These are phyloP conservation scores for Aspergillus udagawae DNA, from an alignment of 2,329 filamentous ascomycete species.

Conservation along the genomic window DNA sequence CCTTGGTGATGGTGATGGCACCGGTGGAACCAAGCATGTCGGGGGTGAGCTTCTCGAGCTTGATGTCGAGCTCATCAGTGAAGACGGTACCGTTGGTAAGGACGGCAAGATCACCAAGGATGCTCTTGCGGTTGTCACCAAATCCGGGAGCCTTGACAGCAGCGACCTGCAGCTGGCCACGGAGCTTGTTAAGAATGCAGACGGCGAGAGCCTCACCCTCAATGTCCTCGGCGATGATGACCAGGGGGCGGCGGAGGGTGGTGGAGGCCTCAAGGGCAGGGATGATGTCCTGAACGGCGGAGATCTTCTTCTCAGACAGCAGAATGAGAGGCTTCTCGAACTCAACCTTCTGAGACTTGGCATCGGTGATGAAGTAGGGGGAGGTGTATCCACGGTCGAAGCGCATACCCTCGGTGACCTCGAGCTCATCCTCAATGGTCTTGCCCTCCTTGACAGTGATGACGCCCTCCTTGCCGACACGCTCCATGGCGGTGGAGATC, in stretches of 20 bases:
- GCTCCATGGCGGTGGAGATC: conserved; percentile 98
- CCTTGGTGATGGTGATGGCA: conserved; percentile 99
- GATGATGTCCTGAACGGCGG: conserved; percentile 97
- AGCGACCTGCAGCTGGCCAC: conserved; percentile 96
- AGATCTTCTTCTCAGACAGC: conserved; percentile 99
- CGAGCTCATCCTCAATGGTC: conserved; percentile 95
- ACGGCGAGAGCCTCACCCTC: conserved; percentile 97
- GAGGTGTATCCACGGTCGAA: conserved; percentile 99
- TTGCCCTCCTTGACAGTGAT: conserved; percentile 99
- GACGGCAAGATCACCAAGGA: conserved; percentile 92
- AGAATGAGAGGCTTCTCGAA: conserved; percentile 99
- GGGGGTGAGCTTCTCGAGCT: conserved; percentile 95
- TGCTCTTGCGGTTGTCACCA: conserved; percentile 99
- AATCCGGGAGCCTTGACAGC: conserved; percentile 99
- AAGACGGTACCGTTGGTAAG: conserved; percentile 97
- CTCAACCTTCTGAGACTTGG: conserved; percentile 98
- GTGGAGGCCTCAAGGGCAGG: conserved; percentile 96
- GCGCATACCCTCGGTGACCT: conserved; percentile 99
- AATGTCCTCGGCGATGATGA: conserved; percentile 99
- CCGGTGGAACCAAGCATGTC: conserved; percentile 97
- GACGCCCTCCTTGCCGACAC: conserved; percentile 99
- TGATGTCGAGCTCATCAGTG: conserved; percentile 96
- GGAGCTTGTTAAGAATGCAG: conserved; percentile 99
- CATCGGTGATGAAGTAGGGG: conserved; percentile 99
- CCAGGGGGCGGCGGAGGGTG: conserved; percentile 86